Evolutionary conservation across 495 filamentous ascomycete genomes (phyloP), one percentile per base, ranked within the genome.

Genomic region (Pseudoneurospora amorphoporcata): DNA sequence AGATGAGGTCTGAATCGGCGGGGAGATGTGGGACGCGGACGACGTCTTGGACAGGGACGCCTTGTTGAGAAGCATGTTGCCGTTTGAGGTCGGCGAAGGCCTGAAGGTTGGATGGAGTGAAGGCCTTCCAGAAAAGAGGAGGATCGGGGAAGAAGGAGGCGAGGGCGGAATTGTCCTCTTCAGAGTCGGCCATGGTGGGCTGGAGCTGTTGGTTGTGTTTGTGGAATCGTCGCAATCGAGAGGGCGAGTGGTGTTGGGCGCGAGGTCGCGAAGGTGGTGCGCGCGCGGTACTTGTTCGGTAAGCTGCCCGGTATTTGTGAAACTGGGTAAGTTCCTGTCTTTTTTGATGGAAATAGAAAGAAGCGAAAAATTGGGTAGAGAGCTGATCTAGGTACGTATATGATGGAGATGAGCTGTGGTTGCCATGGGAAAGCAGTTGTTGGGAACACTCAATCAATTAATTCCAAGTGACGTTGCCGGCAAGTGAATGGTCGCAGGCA

Each of bases 81-180:
- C 76, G 79, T 76, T 76, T 84, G 77, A 77, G 84, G 75, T 85
- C 76, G 42, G 91, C 84, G 68, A 96, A 87, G 41, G 86, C 89
- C 35, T 88, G 81, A 73, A 95, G 77, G 80, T 97, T 97, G 0
- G 90, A 88, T 4, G 87, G 77, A 0, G 93, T 97, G 83, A 98
- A 98, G 79, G 90, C 85, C 74, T 92, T 91, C 88, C 93, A 98
- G 84, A 97, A 94, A 4, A 92, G 90, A 29, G 95, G 95, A 4
- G 95, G 95, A 17, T 91, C 86, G 19, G 95, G 95, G 81, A 94
- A 85, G 32, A 82, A 81, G 9, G 82, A 76, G n/a, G 81, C 78
- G 10, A 80, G 77, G 43, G 79, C 78, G 10, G 75, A 75, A 38
- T 81, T 75, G 61, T 84, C 82, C 40, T 86, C 81, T 53, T 81